Evolutionary conservation across 192 early-diverging fungal species (phyloP), one percentile per base, ranked within the genome.

Genomic region (Coemansia sp.): DNA sequence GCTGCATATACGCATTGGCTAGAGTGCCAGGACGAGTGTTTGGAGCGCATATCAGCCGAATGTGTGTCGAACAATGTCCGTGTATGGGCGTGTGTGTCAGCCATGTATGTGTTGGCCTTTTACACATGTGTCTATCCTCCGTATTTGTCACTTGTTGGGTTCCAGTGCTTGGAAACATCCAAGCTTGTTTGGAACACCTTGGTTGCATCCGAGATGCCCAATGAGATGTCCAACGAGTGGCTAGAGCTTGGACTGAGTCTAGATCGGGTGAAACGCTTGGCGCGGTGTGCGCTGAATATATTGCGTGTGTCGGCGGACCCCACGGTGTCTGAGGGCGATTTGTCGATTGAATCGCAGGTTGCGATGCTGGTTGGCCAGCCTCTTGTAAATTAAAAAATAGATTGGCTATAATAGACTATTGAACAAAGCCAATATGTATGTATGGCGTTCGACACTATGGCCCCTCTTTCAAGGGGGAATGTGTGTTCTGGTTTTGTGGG

Each of bases 21-120:
- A 15, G 72, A 75, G 60, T 69, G 73, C 63, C 78, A 75, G 60
- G 78, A 81, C 64, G 78, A 75, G 43, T 81, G 69, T 9, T 43
- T 71, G 50, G 72, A 62, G 10, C 56, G 61, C 1, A 52, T 64
- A 21, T n/a, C 60, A 0, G 37, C 51, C 1, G 64, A 57, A 8
- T 25, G 29, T 29, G 15, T 53, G 17, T 19, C 54, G 2, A 57
- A 35, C 25, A 25, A 49, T 27, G 24, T 47, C 7, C 63, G 65
- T 60, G 69, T 29, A 5, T 72, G 72, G 69, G 72, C 73, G 0
- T 63, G 52, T 25, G 64, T 67, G 9, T 43, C 78, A 15, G 51
- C 78, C 10, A 56, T 64, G 51, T 65, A 75, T 25, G 73, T 81
- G 0, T 48, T 81, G 52, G 78, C 73, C 2, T 81, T 75, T 39